A percentile compares a stretch with the other conserved stretches of the same genome.
phyloP scores from a whole-genome alignment of 257 asterid genomes.

The Lithospermum erythrorhizon region DNA sequence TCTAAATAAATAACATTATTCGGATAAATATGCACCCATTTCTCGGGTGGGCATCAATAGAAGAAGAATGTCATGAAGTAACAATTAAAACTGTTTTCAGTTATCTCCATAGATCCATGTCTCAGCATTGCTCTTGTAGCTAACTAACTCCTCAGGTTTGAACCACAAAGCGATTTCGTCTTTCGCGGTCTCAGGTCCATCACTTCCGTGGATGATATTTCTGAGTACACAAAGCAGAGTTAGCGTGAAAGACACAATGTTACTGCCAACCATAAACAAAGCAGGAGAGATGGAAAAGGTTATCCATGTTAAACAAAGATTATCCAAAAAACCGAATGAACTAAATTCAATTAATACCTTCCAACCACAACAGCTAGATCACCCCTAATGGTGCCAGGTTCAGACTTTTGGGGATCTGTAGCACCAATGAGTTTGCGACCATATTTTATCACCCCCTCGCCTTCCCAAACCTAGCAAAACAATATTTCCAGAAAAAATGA shows the following conservation, averaged over 20 bases:
- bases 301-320: no score
- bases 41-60: background rate
- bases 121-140: slow-evolving; percentile 71
- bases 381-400: slow-evolving; percentile 99
- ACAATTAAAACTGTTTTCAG: slow-evolving; percentile 15
- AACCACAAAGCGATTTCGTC: slow-evolving; percentile 96
- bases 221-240: slow-evolving; percentile 21
- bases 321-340: background rate
- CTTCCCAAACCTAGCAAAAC: slow-evolving; percentile 88
- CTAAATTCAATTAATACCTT: slow-evolving; percentile 36
- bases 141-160: slow-evolving; percentile 85
- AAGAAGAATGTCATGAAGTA: background rate
- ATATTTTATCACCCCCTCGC: slow-evolving; percentile 92
- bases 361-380: slow-evolving; percentile 95
- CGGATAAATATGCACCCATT: slow-evolving; percentile 14
- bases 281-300: background rate
- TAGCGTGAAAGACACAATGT: background rate
- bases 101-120: slow-evolving; percentile 84
- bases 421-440: slow-evolving; percentile 98
- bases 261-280: background rate
- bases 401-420: slow-evolving; percentile 98
- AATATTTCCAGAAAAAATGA: background rate
- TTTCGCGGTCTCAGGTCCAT: slow-evolving; percentile 98
- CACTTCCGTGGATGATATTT: slow-evolving; percentile 94
- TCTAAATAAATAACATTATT: slow-evolving; percentile 29